These are phyloP conservation scores for Balamuthia mandrillaris DNA, from an alignment of 208 protist species.

Conservation along the genomic window DNA sequence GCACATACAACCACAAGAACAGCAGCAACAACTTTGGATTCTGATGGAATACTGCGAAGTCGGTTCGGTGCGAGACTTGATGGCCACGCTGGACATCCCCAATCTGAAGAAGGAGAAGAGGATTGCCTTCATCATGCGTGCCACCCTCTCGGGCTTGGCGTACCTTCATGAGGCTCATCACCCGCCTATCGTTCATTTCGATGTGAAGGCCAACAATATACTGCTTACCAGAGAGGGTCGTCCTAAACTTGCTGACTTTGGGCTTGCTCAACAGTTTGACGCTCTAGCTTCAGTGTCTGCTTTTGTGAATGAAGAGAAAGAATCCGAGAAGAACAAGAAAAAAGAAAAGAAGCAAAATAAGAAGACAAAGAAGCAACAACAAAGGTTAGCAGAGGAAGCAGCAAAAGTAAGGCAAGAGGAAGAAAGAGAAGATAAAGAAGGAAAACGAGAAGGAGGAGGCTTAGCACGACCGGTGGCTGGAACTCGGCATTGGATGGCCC, in stretches of 20 bases:
- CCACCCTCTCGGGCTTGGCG: slow-evolving; percentile 13
- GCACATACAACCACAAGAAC: no score
- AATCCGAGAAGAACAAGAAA: no score
- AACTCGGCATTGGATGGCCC: slow-evolving; percentile 40
- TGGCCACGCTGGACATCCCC: slow-evolving; percentile 33
- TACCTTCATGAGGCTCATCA: slow-evolving; percentile 29
- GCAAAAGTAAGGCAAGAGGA: no score
- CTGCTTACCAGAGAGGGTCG: neutral
- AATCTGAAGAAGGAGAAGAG: slow-evolving; percentile 41
- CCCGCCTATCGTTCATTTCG: slow-evolving; percentile 26
- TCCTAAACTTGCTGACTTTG: slow-evolving; percentile 34
- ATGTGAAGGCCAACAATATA: slow-evolving; percentile 43
- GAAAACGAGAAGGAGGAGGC: no score
- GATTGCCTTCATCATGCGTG: slow-evolving; percentile 13
- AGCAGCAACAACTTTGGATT: slow-evolving; percentile 29
- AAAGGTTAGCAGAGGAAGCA: no score
- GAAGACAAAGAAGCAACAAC: no score
- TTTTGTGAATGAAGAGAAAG: no score
- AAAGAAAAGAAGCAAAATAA: no score
- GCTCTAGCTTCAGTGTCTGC: no score
- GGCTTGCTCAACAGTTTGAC: slow-evolving; percentile 27
- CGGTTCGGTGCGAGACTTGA: slow-evolving; percentile 22
- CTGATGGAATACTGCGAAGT: slow-evolving; percentile 39
- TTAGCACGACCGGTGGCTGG: no score
- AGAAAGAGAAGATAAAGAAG: no score